Conservation (phyloP, 2,329 filamentous ascomycete species). For the Lanzia echinophila region DNA sequence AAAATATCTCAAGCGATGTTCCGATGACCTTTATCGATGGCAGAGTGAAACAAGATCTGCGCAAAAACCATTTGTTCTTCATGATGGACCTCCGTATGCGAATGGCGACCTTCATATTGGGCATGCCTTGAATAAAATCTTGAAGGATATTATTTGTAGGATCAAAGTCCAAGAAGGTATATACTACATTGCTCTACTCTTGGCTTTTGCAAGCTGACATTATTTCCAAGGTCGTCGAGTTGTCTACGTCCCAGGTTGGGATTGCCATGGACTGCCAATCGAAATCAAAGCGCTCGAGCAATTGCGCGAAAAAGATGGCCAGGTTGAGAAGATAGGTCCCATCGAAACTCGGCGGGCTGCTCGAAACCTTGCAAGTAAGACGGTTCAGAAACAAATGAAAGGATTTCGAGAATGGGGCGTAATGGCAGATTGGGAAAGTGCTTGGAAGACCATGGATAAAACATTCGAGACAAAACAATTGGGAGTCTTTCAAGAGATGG, state of each 20-base stretch:
- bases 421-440: conserved; percentile 73
- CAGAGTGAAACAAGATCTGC: conserved; percentile 43
- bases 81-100: conserved; percentile 95
- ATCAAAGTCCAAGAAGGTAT: conserved; percentile 67
- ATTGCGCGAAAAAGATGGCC: conserved; percentile 18
- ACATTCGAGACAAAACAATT: conserved; percentile 70
- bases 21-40: conserved; percentile 86
- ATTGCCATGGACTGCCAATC: conserved; percentile 95
- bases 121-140: conserved; percentile 92
- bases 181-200: conserved; percentile 12
- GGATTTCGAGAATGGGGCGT: conserved; percentile 68
- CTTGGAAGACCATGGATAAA: conserved; percentile 74
- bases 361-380: conserved; percentile 57
- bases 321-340: conserved; percentile 37
- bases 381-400: conserved; percentile 65
- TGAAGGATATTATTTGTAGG: conserved; percentile 89
- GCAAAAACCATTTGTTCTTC: conserved; percentile 63
- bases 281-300: conserved; percentile 78
- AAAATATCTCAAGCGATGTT: conserved; percentile 65
- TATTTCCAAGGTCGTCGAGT: conserved; percentile 51
- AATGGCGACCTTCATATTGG: conserved; percentile 89
- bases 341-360: conserved; percentile 59
- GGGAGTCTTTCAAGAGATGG: conserved; percentile 68
- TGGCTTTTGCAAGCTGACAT: neutral
- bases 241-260: conserved; percentile 87